phyloP scores from a whole-genome alignment of 2,329 filamentous ascomycete genomes.

The Harringtonia aguacate region DNA sequence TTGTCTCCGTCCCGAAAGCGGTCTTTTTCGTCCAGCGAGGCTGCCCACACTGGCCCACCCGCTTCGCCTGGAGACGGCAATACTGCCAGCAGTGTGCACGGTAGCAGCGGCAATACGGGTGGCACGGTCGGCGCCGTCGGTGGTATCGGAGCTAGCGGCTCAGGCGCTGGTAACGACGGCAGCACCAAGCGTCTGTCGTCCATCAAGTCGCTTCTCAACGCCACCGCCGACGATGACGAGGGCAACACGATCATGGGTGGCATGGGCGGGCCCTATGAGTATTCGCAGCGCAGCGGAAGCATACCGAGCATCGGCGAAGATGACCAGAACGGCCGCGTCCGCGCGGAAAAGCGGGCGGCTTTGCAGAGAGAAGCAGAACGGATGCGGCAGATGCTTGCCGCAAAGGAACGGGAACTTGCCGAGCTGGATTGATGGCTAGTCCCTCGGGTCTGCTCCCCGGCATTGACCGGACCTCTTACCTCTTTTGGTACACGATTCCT shows the following conservation, averaged over 20 bases:
- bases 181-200: slow-evolving; percentile 53
- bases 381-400: slow-evolving; percentile 62
- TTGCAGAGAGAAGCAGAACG: slow-evolving; percentile 63
- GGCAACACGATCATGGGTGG: slow-evolving; percentile 13
- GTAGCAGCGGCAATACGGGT: slow-evolving; percentile 16
- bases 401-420: slow-evolving; percentile 65
- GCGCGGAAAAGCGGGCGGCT: slow-evolving; percentile 50
- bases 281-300: slow-evolving; percentile 21
- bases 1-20: slow-evolving; percentile 52
- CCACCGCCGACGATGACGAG: slow-evolving; percentile 27
- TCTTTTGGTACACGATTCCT: no score
- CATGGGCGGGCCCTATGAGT: slow-evolving; percentile 10
- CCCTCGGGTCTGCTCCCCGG: no score
- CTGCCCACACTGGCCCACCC: slow-evolving; percentile 22
- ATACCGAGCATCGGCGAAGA: neutral
- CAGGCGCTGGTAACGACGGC: slow-evolving; percentile 21
- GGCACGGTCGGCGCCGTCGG: neutral
- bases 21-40: slow-evolving; percentile 53
- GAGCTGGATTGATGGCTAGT: slow-evolving; percentile 15
- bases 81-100: neutral
- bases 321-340: neutral
- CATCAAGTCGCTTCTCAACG: slow-evolving; percentile 67
- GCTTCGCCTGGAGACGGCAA: neutral
- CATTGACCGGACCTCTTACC: no score
- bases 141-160: neutral